Percentiles rank a stretch among this genome's conserved stretches.
phyloP scores from a whole-genome alignment of 305 asterid genomes.

The Withania somnifera region DNA sequence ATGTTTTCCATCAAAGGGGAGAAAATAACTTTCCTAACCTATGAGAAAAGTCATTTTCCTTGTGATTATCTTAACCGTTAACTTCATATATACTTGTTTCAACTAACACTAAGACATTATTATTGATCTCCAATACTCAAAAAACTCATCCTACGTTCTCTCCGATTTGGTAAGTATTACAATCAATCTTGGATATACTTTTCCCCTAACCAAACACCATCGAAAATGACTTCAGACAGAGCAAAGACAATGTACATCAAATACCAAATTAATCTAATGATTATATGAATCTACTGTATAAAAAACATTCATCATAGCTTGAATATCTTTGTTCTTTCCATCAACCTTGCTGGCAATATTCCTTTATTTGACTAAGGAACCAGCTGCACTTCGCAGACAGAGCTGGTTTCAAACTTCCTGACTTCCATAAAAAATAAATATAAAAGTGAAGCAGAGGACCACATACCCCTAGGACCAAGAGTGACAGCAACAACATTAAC shows the following conservation, averaged over 20 bases:
- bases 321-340: background rate
- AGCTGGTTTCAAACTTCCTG: background rate
- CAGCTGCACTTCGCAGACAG: background rate
- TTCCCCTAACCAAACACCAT: background rate
- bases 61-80: background rate
- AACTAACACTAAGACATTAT: background rate
- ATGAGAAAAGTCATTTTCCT: background rate
- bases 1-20: background rate
- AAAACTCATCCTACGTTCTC: background rate
- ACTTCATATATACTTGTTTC: background rate
- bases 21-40: background rate
- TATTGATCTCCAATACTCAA: background rate
- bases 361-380: background rate
- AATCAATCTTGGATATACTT: background rate
- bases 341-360: background rate
- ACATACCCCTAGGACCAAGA: slow-evolving; percentile 82
- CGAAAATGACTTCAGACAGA: background rate
- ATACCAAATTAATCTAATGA: background rate
- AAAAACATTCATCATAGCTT: background rate
- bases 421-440: too few relatives aligned
- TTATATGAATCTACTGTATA: background rate
- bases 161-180: background rate
- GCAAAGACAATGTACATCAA: background rate
- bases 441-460: background rate
- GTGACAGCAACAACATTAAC: slow-evolving; percentile 87